Base-by-base conservation (phyloP, 805 yeast species). In the Yarrowia keelungensis region DNA sequence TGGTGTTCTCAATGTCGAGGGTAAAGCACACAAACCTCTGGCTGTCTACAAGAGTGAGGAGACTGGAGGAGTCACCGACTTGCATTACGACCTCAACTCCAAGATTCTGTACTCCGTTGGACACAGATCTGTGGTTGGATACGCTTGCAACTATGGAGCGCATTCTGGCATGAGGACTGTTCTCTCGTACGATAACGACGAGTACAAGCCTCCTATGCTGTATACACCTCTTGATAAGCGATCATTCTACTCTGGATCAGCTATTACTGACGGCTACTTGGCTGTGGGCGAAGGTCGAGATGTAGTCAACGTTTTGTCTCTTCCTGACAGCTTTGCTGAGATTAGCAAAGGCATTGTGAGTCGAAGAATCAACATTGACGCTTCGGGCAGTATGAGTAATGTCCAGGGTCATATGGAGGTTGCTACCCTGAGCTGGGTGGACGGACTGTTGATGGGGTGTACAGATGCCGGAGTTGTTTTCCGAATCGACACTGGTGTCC, bases 391-490 rank as follows among this genome's bases (percentile, higher is more conserved):
- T 35, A 11, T 36, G 51, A 14, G 14, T 16, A 45, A 42, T 14
- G 46, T 35, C 5, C 35, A 59, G 12, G 47, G 47, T n/a, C 22
- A 38, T 38, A 43, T 45, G 50, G 65, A 59, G 35, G 36, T 59
- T 12, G 65, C 51, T 12, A 51, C 65, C 11, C 42, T 59, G 14
- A 36, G 19, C n/a, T 59, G 65, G 65, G 51, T 43, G 12, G 51
- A 35, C 0, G 51, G 38, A 4, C 35, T 26, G 1, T 51, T 59
- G 8, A 45, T 45, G 65, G 65, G 65, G 0, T 59, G 51, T n/a
- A 59, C 65, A 3, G 65, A 59, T 35, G 42, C 42, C 19, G 65
- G 65, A 10, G 65, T 59, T 3, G 65, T n/a, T 32, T 59, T 59
- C 46, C 50, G 46, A 0, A 12, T 59, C n/a, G 41, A 58, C 26